Percentiles rank a stretch among this genome's conserved stretches.
phyloP scores from a whole-genome alignment of 2,329 filamentous ascomycete species.

The Penicillium olsonii region DNA sequence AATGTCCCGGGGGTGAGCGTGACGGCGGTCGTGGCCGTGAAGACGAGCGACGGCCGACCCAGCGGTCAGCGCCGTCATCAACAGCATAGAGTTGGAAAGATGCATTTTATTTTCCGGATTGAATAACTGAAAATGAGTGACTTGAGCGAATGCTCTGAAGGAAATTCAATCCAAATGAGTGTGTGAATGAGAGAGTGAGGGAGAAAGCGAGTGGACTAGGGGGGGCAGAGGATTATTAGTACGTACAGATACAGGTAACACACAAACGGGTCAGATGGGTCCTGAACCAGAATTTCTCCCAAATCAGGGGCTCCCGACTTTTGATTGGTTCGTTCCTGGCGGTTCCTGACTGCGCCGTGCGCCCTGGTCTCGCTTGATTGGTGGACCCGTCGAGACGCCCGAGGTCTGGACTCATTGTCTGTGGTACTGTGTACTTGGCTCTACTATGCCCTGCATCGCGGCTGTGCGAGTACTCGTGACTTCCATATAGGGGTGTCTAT shows the following conservation, averaged over 20 bases:
- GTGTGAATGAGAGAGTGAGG: slow-evolving; percentile 13
- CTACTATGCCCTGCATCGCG: slow-evolving; percentile 2
- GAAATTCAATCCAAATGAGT: slow-evolving; percentile 23
- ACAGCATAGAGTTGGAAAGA: slow-evolving; percentile 39
- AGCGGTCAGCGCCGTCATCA: slow-evolving; percentile 40
- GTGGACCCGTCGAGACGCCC: not conserved
- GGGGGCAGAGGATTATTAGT: slow-evolving; percentile 3
- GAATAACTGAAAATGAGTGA: slow-evolving; percentile 22
- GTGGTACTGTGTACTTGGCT: slow-evolving; percentile 10
- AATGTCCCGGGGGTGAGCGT: slow-evolving; percentile 27
- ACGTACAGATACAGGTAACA: slow-evolving; percentile 6
- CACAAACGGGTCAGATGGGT: slow-evolving; percentile 4
- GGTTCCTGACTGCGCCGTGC: slow-evolving; percentile 19
- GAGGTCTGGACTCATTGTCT: slow-evolving; percentile 12
- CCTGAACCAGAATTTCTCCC: slow-evolving; percentile 6
- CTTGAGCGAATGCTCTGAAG: slow-evolving; percentile 19
- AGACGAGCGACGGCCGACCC: slow-evolving; percentile 38
- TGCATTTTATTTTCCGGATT: slow-evolving; percentile 33
- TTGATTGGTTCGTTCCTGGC: slow-evolving; percentile 17
- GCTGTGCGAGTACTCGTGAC: slow-evolving; percentile 7
- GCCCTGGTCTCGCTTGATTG: slow-evolving; percentile 11
- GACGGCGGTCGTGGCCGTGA: slow-evolving; percentile 43
- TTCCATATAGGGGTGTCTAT: slow-evolving; percentile 4
- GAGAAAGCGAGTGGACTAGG: slow-evolving; percentile 12
- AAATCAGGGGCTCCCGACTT: slow-evolving; percentile 18